Conservation (phyloP, 768 basidiomycete species). For the Suillus placidus region DNA sequence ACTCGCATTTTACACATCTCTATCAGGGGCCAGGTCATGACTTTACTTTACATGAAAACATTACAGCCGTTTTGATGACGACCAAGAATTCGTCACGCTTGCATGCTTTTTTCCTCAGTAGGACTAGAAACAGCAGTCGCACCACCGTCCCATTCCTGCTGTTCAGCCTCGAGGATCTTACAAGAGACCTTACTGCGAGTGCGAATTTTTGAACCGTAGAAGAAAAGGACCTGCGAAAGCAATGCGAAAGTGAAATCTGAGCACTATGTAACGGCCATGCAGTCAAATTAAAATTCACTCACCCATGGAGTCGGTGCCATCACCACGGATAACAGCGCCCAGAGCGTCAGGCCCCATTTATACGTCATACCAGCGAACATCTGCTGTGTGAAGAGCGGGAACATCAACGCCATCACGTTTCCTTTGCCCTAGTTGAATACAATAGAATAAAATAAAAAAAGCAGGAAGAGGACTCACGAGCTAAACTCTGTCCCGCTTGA, state of each 20-base stretch:
- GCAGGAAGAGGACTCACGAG: conserved; percentile 34
- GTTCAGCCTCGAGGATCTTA: conserved; percentile 22
- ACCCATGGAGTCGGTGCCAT: conserved; percentile 51
- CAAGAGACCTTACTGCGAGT: conserved; percentile 29
- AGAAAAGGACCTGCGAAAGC: conserved; percentile 32
- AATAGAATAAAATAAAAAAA: neutral
- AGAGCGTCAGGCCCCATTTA: conserved; percentile 50
- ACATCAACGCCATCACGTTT: conserved; percentile 43
- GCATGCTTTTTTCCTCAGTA: conserved; percentile 1
- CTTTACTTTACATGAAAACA: neutral
- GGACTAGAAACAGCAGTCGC: neutral
- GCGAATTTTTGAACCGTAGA: conserved; percentile 36
- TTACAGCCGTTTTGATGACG: too few relatives aligned
- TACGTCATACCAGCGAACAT: conserved; percentile 52
- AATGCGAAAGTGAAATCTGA: too few relatives aligned
- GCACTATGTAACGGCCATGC: neutral
- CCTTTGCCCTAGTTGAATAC: conserved; percentile 26
- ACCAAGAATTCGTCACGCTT: neutral
- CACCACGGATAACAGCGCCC: conserved; percentile 42
- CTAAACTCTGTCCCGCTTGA: conserved; percentile 53
- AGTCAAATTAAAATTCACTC: conserved; percentile 16
- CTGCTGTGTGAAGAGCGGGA: conserved; percentile 51
- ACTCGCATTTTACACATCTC: neutral
- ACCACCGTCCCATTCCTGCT: neutral
- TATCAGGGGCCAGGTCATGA: neutral